phyloP scores from a whole-genome alignment of 768 basidiomycete genomes.

The Tephrocybe sp. region DNA sequence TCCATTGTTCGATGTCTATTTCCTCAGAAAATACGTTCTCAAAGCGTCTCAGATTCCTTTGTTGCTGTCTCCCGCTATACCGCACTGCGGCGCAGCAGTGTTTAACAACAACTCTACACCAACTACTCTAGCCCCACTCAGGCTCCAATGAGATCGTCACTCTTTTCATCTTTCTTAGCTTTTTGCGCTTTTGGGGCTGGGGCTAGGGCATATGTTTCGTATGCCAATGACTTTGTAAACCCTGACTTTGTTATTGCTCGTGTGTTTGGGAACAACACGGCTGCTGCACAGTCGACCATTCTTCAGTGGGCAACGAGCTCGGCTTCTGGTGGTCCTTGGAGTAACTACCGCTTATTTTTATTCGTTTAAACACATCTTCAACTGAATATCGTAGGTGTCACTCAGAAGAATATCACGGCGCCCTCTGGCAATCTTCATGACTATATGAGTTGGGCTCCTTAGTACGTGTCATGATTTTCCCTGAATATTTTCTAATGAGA shows the following conservation, averaged over 20 bases:
- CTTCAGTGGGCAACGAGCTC: slow-evolving; percentile 42
- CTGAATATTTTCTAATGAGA: not conserved
- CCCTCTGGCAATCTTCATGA: slow-evolving; percentile 56
- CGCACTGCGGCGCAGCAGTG: too few relatives aligned
- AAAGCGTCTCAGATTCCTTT: too few relatives aligned
- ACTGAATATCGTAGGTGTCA: slow-evolving; percentile 40
- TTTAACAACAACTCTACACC: too few relatives aligned
- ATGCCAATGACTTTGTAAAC: slow-evolving; percentile 56
- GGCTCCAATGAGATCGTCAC: slow-evolving; percentile 25
- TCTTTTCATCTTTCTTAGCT: slow-evolving; percentile 22
- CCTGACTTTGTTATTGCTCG: slow-evolving; percentile 44
- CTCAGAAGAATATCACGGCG: slow-evolving; percentile 41
- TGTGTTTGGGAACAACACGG: slow-evolving; percentile 38
- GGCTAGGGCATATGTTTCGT: slow-evolving; percentile 32
- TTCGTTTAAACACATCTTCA: not conserved
- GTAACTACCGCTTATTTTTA: slow-evolving; percentile 30
- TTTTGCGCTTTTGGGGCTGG: slow-evolving; percentile 15
- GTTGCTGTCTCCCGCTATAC: too few relatives aligned
- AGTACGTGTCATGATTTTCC: slow-evolving; percentile 36
- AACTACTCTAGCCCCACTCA: slow-evolving; percentile 10
- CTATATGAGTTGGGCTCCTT: slow-evolving; percentile 71
- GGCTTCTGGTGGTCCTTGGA: slow-evolving; percentile 50
- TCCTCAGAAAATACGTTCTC: too few relatives aligned
- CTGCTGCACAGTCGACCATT: slow-evolving; percentile 44
- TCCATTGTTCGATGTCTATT: too few relatives aligned